A percentile compares a stretch with the other conserved stretches of the same genome.
phyloP scores from a whole-genome alignment of 805 yeast genomes.

The Saccharomycopsis sp. region DNA sequence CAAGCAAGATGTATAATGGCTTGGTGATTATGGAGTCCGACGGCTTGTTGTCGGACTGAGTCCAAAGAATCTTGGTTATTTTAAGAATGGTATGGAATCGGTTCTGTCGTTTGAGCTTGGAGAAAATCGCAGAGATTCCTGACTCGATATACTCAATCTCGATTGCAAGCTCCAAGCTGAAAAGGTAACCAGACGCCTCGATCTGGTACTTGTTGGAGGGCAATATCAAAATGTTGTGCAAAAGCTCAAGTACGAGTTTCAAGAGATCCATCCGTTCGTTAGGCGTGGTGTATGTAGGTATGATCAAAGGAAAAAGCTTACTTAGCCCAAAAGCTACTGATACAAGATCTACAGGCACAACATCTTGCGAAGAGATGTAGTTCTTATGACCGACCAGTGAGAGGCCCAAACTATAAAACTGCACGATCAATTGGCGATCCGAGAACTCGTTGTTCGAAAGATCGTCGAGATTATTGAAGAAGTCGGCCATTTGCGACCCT shows the following conservation, averaged over 20 bases:
- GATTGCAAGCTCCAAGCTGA: conserved; percentile 50
- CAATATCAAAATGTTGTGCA: conserved; percentile 52
- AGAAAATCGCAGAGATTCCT: conserved; percentile 51
- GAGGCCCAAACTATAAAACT: conserved; percentile 2
- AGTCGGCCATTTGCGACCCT: background rate
- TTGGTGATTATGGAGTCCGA: conserved; percentile 43
- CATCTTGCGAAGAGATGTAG: background rate
- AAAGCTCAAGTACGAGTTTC: conserved; percentile 35
- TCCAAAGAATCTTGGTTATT: conserved; percentile 50
- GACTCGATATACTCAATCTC: conserved; percentile 63
- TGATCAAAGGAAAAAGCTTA: conserved; percentile 34
- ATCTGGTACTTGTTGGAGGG: conserved; percentile 55
- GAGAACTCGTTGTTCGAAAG: background rate
- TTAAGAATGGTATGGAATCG: conserved; percentile 35
- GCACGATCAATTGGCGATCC: conserved; percentile 1
- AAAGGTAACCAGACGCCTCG: conserved; percentile 61
- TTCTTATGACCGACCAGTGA: background rate
- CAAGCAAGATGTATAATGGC: conserved; percentile 64
- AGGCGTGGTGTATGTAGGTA: conserved; percentile 26
- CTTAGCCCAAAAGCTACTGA: conserved; percentile 39
- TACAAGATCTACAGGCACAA: conserved; percentile 14
- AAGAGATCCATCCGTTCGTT: conserved; percentile 34
- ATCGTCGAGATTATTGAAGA: background rate
- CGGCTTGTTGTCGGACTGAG: conserved; percentile 35
- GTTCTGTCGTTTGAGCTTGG: conserved; percentile 30